These are phyloP conservation scores for Gaertneriomyces semiglobifer DNA, from an alignment of 192 early-diverging fungal genomes.

Conservation along the genomic window DNA sequence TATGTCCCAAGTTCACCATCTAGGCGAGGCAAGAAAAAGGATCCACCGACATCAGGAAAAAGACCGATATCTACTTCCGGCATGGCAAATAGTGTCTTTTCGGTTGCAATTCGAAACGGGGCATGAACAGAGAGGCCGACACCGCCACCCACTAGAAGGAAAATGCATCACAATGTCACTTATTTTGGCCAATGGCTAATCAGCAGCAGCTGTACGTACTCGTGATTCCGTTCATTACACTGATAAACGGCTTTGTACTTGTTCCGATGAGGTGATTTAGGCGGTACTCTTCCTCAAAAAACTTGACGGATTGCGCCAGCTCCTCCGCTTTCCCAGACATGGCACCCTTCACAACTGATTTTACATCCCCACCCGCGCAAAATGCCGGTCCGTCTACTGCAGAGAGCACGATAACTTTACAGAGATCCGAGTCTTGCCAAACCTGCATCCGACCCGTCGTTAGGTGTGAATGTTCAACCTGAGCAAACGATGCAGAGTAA, in stretches of 20 bases:
- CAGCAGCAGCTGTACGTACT: conserved; percentile 29
- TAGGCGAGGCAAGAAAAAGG: conserved; percentile 90
- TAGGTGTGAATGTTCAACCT: not conserved
- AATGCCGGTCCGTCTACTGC: conserved; percentile 69
- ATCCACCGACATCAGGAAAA: conserved; percentile 94
- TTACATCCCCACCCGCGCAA: conserved; percentile 78
- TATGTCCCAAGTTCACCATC: conserved; percentile 94
- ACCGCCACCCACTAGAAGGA: conserved; percentile 89
- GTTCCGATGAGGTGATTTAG: conserved; percentile 92
- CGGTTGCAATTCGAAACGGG: conserved; percentile 93
- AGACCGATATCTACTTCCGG: conserved; percentile 95
- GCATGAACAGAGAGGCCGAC: conserved; percentile 93
- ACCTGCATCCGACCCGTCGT: conserved; percentile 41
- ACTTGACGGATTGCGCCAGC: conserved; percentile 56
- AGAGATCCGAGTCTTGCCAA: conserved; percentile 83
- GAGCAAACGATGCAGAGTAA: not conserved
- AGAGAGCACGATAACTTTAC: conserved; percentile 84
- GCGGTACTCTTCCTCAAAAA: conserved; percentile 90
- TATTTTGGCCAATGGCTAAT: not conserved
- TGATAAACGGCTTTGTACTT: conserved; percentile 80
- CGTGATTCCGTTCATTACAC: conserved; percentile 74
- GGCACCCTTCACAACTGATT: conserved; percentile 19
- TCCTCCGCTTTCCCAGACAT: conserved; percentile 33
- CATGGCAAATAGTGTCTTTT: conserved; percentile 95
- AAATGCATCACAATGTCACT: not conserved